Evolutionary conservation across 345 rosid species (phyloP), one percentile per base, ranked within the genome.

Genomic region (Dovyalis caffra): DNA sequence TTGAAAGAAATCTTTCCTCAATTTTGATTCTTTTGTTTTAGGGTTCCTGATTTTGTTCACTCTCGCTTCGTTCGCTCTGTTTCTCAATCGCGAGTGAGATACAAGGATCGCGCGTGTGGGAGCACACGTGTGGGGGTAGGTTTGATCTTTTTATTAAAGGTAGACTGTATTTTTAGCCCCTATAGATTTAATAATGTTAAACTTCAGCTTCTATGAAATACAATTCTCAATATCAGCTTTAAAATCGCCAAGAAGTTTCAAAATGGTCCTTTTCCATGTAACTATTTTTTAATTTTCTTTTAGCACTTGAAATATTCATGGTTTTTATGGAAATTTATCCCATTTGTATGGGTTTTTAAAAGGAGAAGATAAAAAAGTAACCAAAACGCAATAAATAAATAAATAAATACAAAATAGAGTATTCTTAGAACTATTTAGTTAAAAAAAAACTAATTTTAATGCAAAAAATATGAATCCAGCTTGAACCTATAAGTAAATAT

Each of bases 21-120:
- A 56, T 56, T 56, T 56, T 10, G 61, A 56, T 56, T 56, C 28
- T 56, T 28, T 56, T 23, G 61, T 8, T 56, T 23, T 56, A 56
- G 61, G 61, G 61, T 56, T 56, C n/a, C 61, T 56, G 25, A 8
- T 56, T 56, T 56, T 56, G n/a, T n/a, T 56, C 60, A 56, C 60
- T 56, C 61, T 56, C 61, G 61, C 26, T n/a, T 56, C n/a, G 26
- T 56, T 56, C 3, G 61, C 28, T 9, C 25, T 56, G 61, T 56
- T 56, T 56, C 61, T 56, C 61, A 56, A 56, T 56, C 61, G 61
- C 61, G 61, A 56, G 61, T 56, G 61, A 23, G 26, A 56, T 56
- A 56, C 61, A 23, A 28, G 11, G 26, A 56, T 56, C 61, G 61
- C 61, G 28, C 28, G 28, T 23, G 61, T 56, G 28, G 4, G n/a